Percentiles rank a stretch among this genome's conserved stretches.
Evolutionary conservation across 495 filamentous ascomycete genomes (phyloP).

Genomic region (Annulohypoxylon stygium): DNA sequence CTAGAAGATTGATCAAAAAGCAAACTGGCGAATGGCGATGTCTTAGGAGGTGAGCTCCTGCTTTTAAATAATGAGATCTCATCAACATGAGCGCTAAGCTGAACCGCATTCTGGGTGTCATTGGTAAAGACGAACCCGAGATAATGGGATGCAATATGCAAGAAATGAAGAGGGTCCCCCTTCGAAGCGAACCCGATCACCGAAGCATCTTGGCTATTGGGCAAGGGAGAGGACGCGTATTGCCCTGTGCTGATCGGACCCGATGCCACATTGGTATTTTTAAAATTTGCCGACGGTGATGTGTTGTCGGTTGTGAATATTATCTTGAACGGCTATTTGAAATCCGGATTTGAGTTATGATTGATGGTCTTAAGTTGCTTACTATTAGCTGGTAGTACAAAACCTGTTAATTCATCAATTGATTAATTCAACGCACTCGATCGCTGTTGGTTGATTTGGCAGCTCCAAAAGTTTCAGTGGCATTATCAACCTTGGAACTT

Average conservation of each 20-base stretch:
- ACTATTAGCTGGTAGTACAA: background rate
- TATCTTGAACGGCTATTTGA: slow-evolving; percentile 2
- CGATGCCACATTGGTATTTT: slow-evolving; percentile 32
- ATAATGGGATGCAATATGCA: slow-evolving; percentile 32
- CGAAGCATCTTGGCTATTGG: slow-evolving; percentile 29
- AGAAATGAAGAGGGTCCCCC: slow-evolving; percentile 27
- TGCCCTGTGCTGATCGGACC: slow-evolving; percentile 15
- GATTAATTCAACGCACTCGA: background rate
- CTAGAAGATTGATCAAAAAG: background rate
- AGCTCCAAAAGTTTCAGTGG: background rate
- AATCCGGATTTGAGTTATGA: background rate
- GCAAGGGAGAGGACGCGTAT: slow-evolving; percentile 19
- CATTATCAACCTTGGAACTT: background rate
- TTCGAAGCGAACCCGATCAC: slow-evolving; percentile 23
- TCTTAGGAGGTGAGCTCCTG: slow-evolving; percentile 3
- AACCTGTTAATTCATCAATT: no score
- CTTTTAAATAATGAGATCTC: slow-evolving; percentile 2
- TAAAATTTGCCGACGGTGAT: slow-evolving; percentile 29
- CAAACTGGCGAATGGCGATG: background rate
- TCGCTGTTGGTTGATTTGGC: background rate
- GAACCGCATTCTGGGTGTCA: background rate
- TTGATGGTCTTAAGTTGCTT: background rate
- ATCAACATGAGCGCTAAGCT: slow-evolving; percentile 19
- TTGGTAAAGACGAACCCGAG: slow-evolving; percentile 37
- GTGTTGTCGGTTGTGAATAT: slow-evolving; percentile 12